Evolutionary conservation across 208 protist genomes (phyloP), one percentile per base, ranked within the genome.

Genomic region (Wallacemonas collosoma): DNA sequence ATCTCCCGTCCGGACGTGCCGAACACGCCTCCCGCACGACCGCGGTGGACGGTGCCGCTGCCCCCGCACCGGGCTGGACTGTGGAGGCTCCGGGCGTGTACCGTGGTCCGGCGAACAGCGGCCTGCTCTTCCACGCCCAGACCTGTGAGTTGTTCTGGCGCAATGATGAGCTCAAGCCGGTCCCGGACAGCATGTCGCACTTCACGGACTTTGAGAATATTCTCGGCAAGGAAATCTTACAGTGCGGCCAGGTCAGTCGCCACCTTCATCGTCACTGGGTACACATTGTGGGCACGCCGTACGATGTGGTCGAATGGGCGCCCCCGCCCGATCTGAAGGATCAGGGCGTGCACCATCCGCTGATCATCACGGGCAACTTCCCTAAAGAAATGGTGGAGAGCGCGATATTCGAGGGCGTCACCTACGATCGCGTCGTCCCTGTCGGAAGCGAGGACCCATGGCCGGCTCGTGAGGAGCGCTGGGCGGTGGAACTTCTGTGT

Each of bases 121-220:
- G 86, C 11, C 78, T 95, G 17, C 56, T 86, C 47, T 91, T 95
- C 64, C 82, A 95, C 66, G 68, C 83, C 6, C 88, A 93, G 64
- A 89, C 81, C 12, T 84, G 83, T 57, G 90, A 95, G 72, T 72
- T 95, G 5, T 90, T 94, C 68, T 95, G 90, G 90, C 86, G 85
- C 61, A 87, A 93, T 66, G 79, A 95, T 41, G 88, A 89, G 69
- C 82, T 95, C 44, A 83, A 84, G 54, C 90, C 88, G 1, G 88
- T 95, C 3, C 90, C 90, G 15, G 90, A 95, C 57, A 91, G 76
- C 75, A 95, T 95, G 90, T 92, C 88, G 36, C 88, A 93, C 72
- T 94, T 90, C 79, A 83, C 86, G 11, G 90, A 95, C 72, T 95
- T 88, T 62, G 87, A 93, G 58, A 88, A 87, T 53, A 81, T 95